Base-by-base conservation (phyloP, 2,329 filamentous ascomycete species). In the Alternaria ventricosa region DNA sequence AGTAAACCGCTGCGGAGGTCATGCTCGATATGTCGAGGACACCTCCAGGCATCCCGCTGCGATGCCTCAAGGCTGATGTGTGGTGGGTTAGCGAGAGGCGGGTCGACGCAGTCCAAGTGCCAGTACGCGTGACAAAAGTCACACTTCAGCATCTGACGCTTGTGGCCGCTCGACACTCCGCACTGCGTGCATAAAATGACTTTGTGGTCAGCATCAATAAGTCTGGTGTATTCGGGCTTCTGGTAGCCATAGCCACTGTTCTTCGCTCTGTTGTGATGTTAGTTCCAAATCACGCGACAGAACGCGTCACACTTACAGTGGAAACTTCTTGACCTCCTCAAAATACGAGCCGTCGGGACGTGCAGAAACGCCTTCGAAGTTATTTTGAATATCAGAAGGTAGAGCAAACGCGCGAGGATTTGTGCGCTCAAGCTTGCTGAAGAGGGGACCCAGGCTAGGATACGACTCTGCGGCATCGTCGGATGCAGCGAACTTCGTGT, bases 61-160 rank as follows among this genome's bases (percentile, higher is more conserved):
- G 84, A 84, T 68, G 84, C 84, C 55, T 86, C 76, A 50, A 75
- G 70, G 64, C 71, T 74, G 61, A 80, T 76, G 57, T 89, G 86
- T 11, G 94, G 94, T 43, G 93, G 92, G 59, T 92, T 89, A 33
- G 94, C 89, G 75, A 94, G 82, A 33, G 95, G 94, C 27, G 93
- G 92, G 75, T 96, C 90, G 15, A 97, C 84, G 80, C 96, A 99
- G 80, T 98, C 95, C 55, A 97, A 84, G 82, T 99, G 96, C 92
- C 94, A 99, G 75, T 90, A 87, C 33, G 93, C 86, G 12, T 88
- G 85, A 80, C 95, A 99, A 73, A 87, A 88, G 79, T 94, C 94
- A 83, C 95, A 99, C 49, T 91, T 89, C 70, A 97, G 91, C 72
- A 98, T 94, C 69, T 90, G 88, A 43, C 91, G 88, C 71, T 86